A percentile compares a stretch with the other conserved stretches of the same genome.
Evolutionary conservation across 2,329 filamentous ascomycete species (phyloP).

Genomic region (Phaeosphaeria sp.): DNA sequence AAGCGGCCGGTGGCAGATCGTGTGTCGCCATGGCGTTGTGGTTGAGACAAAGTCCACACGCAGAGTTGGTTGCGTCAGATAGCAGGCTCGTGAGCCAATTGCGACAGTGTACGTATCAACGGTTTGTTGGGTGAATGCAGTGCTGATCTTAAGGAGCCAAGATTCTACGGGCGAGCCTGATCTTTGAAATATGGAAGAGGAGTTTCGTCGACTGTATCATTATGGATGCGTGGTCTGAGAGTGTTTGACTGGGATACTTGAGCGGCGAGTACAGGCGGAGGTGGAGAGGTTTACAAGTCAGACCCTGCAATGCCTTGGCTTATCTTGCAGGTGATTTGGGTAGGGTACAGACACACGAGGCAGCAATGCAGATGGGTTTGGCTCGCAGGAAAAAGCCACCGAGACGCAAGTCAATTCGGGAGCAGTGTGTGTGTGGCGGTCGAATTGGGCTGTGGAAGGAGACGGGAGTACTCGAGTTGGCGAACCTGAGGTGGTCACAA

Average conservation of each 20-base stretch:
- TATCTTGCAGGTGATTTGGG: conserved; percentile 45
- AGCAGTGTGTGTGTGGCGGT: conserved; percentile 35
- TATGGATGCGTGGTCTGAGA: conserved; percentile 43
- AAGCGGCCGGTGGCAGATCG: conserved; percentile 36
- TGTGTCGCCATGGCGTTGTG: conserved; percentile 40
- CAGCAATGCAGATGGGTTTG: conserved; percentile 49
- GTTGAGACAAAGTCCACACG: conserved; percentile 29
- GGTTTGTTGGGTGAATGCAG: conserved; percentile 20
- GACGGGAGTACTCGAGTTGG: conserved; percentile 37
- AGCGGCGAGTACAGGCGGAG: conserved; percentile 43
- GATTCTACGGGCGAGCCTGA: conserved; percentile 39
- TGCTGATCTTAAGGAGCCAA: conserved; percentile 42
- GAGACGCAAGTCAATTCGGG: conserved; percentile 37
- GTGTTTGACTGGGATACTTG: conserved; percentile 40
- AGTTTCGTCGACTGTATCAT: conserved; percentile 51
- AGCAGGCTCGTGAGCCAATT: conserved; percentile 32
- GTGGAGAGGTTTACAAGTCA: conserved; percentile 46
- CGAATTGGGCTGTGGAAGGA: conserved; percentile 37
- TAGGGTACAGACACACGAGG: conserved; percentile 34
- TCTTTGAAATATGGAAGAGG: conserved; percentile 41
- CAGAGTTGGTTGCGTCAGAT: conserved; percentile 40
- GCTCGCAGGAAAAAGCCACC: conserved; percentile 46
- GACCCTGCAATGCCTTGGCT: conserved; percentile 49
- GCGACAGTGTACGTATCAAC: conserved; percentile 38
- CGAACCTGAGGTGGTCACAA: conserved; percentile 43